phyloP scores from a whole-genome alignment of 176 grass and related monocot species.

The Bonia amplexicaulis region DNA sequence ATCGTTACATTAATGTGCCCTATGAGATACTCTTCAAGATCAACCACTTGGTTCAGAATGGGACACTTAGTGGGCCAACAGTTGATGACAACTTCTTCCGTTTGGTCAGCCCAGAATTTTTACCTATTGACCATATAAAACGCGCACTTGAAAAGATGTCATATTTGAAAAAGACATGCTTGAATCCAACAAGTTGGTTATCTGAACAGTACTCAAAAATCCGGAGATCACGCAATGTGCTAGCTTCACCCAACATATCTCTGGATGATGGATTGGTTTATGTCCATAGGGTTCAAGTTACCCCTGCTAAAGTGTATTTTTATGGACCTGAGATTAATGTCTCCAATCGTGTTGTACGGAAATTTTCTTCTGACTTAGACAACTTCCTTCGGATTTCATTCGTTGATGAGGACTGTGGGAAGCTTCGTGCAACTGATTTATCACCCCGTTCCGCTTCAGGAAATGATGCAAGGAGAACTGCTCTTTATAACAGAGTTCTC shows the following conservation, averaged over 20 bases:
- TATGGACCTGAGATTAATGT: conserved; percentile 87
- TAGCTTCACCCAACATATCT: conserved; percentile 38
- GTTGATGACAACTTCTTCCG: conserved; percentile 54
- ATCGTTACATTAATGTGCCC: conserved; percentile 29
- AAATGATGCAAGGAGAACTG: conserved; percentile 37
- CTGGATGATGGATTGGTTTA: conserved; percentile 74
- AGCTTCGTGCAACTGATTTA: conserved; percentile 67
- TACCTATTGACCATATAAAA: conserved; percentile 44
- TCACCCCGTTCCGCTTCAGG: conserved; percentile 44
- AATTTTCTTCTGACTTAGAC: conserved; percentile 50
- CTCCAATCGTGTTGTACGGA: conserved; percentile 75
- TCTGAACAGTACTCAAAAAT: conserved; percentile 37
- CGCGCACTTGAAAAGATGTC: conserved; percentile 67
- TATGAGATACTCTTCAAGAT: conserved; percentile 81
- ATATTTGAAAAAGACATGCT: conserved; percentile 52
- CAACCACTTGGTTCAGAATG: conserved; percentile 90
- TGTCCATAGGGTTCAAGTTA: conserved; percentile 77
- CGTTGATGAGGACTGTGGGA: conserved; percentile 81
- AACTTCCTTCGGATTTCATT: conserved; percentile 89
- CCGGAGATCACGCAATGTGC: background rate
- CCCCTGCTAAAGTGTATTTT: conserved; percentile 90
- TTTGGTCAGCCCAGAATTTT: conserved; percentile 38
- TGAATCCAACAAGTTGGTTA: conserved; percentile 72
- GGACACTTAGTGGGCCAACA: conserved; percentile 70
- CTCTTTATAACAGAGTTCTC: conserved; percentile 63